These are phyloP conservation scores for Shiraia sp. DNA, from an alignment of 2,329 filamentous ascomycete species.

Conservation along the genomic window DNA sequence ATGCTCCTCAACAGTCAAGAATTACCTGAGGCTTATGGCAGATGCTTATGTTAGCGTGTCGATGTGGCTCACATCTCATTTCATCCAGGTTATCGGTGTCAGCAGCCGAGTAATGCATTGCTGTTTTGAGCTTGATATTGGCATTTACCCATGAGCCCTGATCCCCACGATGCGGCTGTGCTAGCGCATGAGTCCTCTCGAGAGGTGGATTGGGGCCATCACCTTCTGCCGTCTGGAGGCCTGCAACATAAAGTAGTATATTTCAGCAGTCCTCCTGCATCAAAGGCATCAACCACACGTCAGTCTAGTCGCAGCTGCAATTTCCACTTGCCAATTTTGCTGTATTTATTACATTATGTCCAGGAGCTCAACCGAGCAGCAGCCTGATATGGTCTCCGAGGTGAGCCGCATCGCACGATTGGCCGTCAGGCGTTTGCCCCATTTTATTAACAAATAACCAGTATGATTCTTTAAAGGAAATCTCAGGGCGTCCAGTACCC, in stretches of 20 bases:
- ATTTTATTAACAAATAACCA: slow-evolving; percentile 28
- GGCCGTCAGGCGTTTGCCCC: slow-evolving; percentile 17
- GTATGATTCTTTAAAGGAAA: slow-evolving; percentile 14
- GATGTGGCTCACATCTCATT: no score
- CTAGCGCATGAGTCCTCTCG: slow-evolving; percentile 13
- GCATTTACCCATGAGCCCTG: neutral
- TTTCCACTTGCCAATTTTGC: no score
- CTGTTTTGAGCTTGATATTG: neutral
- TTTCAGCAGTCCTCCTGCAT: slow-evolving; percentile 21
- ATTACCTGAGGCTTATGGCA: neutral
- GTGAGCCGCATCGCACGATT: slow-evolving; percentile 23
- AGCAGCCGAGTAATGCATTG: neutral
- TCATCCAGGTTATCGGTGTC: neutral
- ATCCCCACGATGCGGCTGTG: slow-evolving; percentile 25
- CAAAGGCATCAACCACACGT: slow-evolving; percentile 23
- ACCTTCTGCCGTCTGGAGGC: slow-evolving; percentile 37
- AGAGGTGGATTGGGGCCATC: slow-evolving; percentile 15
- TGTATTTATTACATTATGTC: no score
- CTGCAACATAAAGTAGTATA: slow-evolving; percentile 32
- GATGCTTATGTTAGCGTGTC: neutral
- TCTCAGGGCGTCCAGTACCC: slow-evolving; percentile 15
- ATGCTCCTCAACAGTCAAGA: neutral
- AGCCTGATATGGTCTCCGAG: slow-evolving; percentile 18
- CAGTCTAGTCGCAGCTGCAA: slow-evolving; percentile 17
- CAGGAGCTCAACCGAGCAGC: slow-evolving; percentile 17